Conservation (phyloP, 2,329 filamentous ascomycete species). For the Cladophialophora psammophila region DNA sequence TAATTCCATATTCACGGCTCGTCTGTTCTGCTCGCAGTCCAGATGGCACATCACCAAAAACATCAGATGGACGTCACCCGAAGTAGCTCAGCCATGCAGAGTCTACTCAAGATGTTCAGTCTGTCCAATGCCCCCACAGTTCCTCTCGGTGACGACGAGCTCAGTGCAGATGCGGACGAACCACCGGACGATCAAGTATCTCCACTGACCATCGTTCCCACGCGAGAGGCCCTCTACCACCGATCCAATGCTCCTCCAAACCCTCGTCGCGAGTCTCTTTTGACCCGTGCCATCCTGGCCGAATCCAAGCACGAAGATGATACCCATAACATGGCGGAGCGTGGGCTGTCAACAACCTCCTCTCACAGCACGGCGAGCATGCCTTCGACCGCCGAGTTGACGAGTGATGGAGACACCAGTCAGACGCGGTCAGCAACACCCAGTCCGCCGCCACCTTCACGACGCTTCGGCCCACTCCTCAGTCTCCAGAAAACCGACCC, state of each 20-base stretch:
- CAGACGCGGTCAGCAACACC: slow-evolving; percentile 86
- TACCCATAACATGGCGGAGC: slow-evolving; percentile 42
- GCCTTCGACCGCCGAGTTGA: slow-evolving; percentile 86
- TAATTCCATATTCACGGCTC: neutral
- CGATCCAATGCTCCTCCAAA: slow-evolving; percentile 48
- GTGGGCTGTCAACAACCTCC: slow-evolving; percentile 57
- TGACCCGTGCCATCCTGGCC: slow-evolving; percentile 82
- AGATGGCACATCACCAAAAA: slow-evolving; percentile 37
- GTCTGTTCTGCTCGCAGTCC: slow-evolving; percentile 2
- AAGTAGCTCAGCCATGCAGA: slow-evolving; percentile 45
- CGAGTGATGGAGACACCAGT: slow-evolving; percentile 93
- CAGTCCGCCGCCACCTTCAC: slow-evolving; percentile 78
- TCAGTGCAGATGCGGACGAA: slow-evolving; percentile 81
- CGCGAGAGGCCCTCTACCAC: slow-evolving; percentile 49
- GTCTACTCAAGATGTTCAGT: slow-evolving; percentile 54
- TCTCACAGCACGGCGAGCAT: slow-evolving; percentile 81
- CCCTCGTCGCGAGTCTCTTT: slow-evolving; percentile 74
- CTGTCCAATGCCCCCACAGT: slow-evolving; percentile 51
- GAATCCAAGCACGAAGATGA: slow-evolving; percentile 64
- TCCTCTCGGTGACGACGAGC: slow-evolving; percentile 65
- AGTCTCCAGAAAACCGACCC: slow-evolving; percentile 35
- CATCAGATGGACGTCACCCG: slow-evolving; percentile 28
- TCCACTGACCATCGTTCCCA: slow-evolving; percentile 36
- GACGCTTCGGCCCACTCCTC: slow-evolving; percentile 46
- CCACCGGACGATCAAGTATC: slow-evolving; percentile 71